Conservation (phyloP, 768 basidiomycete genomes). For the Collybiopsis confluens region DNA sequence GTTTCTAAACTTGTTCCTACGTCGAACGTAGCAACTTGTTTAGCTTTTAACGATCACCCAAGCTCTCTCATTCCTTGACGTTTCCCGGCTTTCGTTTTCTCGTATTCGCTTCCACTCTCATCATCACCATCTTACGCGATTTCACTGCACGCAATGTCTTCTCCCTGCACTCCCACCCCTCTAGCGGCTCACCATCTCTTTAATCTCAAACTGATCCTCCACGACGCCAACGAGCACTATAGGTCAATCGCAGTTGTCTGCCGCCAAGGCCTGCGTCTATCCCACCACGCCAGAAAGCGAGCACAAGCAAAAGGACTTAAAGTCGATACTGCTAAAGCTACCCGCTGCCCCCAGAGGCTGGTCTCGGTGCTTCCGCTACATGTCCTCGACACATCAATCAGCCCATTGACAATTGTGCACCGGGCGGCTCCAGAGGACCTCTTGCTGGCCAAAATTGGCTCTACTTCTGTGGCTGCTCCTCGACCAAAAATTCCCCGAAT, state of each 20-base stretch:
- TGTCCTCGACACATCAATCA: constrained; percentile 26
- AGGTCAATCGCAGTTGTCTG: constrained; percentile 30
- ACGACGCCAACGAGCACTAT: constrained; percentile 39
- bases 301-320: constrained; percentile 40
- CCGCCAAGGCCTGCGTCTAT: constrained; percentile 31
- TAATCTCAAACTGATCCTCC: constrained; percentile 38
- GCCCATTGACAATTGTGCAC: constrained; percentile 11
- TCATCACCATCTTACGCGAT: constrained; percentile 5
- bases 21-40: constrained; percentile 2
- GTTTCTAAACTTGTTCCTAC: constrained; percentile 2
- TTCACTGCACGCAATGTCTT: neutral
- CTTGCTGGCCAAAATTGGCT: constrained; percentile 11
- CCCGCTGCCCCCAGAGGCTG: constrained; percentile 29
- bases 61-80: neutral
- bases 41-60: constrained; percentile 6
- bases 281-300: constrained; percentile 44
- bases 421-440: constrained; percentile 10
- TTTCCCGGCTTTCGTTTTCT: neutral
- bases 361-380: constrained; percentile 39
- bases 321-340: constrained; percentile 39
- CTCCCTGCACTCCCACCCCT: constrained; percentile 6
- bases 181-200: constrained; percentile 24
- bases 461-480: neutral
- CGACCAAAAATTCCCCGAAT: constrained; percentile 5
- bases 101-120: neutral